Percentiles rank a stretch among this genome's conserved stretches.
phyloP scores from a whole-genome alignment of 495 filamentous ascomycete genomes.

The Sordaria brevicollis region DNA sequence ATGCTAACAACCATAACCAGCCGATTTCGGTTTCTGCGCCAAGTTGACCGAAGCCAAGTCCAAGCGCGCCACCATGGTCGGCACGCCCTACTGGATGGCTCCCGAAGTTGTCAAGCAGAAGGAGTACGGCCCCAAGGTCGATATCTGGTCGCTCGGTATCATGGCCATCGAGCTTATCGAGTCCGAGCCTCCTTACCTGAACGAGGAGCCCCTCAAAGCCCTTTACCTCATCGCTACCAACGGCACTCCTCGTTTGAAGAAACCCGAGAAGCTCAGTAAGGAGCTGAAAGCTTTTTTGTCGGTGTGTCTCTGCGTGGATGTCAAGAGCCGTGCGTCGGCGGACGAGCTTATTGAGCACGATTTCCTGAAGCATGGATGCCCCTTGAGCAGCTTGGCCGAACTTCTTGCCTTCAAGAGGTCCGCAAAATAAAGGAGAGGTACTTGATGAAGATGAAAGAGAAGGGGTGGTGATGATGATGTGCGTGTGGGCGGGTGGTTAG shows the following conservation, averaged over 20 bases:
- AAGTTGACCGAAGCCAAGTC: slow-evolving; percentile 94
- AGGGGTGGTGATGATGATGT: neutral
- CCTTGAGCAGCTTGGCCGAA: slow-evolving; percentile 69
- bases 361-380: slow-evolving; percentile 71
- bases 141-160: slow-evolving; percentile 98
- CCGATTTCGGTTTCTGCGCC: slow-evolving; percentile 98
- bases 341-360: slow-evolving; percentile 75
- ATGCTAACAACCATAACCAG: slow-evolving; percentile 37
- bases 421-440: slow-evolving; percentile 31
- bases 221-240: slow-evolving; percentile 97
- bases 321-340: slow-evolving; percentile 86
- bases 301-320: slow-evolving; percentile 91
- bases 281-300: slow-evolving; percentile 93
- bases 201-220: slow-evolving; percentile 94
- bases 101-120: slow-evolving; percentile 99
- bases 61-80: slow-evolving; percentile 98
- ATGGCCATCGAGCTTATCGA: slow-evolving; percentile 99
- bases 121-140: slow-evolving; percentile 95
- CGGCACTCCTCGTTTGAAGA: slow-evolving; percentile 92
- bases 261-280: slow-evolving; percentile 91
- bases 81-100: slow-evolving; percentile 99
- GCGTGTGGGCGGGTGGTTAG: neutral
- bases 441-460: neutral
- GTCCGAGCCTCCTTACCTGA: slow-evolving; percentile 92
- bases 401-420: slow-evolving; percentile 66